These are phyloP conservation scores for Chaetomium cochliodes DNA, from an alignment of 495 filamentous ascomycete genomes.

Conservation along the genomic window DNA sequence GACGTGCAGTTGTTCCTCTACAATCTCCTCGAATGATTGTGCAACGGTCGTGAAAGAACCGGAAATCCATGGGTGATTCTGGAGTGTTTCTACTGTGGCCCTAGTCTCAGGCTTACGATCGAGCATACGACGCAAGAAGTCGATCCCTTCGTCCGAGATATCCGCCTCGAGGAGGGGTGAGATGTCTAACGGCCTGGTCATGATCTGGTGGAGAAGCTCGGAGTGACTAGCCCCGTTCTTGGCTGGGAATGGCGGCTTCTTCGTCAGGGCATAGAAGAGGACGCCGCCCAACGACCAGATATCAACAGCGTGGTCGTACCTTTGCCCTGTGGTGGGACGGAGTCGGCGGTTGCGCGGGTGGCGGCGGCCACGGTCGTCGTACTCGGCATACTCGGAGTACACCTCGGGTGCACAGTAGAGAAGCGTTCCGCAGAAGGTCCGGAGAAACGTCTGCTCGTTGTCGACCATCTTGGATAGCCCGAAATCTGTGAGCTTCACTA, in stretches of 20 bases:
- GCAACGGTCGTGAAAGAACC: conserved; percentile 35
- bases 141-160: conserved; percentile 63
- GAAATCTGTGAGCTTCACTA: conserved; percentile 92
- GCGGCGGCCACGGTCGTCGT: conserved; percentile 48
- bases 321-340: conserved; percentile 43
- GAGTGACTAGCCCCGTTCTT: conserved; percentile 51
- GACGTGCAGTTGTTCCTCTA: conserved; percentile 48
- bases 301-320: conserved; percentile 87
- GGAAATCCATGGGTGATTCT: conserved; percentile 66
- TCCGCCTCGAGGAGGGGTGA: conserved; percentile 52
- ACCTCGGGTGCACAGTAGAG: conserved; percentile 96
- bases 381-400: conserved; percentile 76
- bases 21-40: conserved; percentile 46
- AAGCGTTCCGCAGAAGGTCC: conserved; percentile 94
- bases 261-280: conserved; percentile 74
- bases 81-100: conserved; percentile 62
- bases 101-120: conserved; percentile 67
- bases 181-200: conserved; percentile 66
- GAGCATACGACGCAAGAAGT: conserved; percentile 75
- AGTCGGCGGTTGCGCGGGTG: conserved; percentile 41
- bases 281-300: conserved; percentile 95
- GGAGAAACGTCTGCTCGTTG: conserved; percentile 83
- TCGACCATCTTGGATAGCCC: conserved; percentile 84
- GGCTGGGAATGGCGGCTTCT: conserved; percentile 74
- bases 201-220: conserved; percentile 77